A percentile compares a stretch with the other conserved stretches of the same genome.
Evolutionary conservation across 306 rosid genomes (phyloP).

Genomic region (Prunus davidiana): DNA sequence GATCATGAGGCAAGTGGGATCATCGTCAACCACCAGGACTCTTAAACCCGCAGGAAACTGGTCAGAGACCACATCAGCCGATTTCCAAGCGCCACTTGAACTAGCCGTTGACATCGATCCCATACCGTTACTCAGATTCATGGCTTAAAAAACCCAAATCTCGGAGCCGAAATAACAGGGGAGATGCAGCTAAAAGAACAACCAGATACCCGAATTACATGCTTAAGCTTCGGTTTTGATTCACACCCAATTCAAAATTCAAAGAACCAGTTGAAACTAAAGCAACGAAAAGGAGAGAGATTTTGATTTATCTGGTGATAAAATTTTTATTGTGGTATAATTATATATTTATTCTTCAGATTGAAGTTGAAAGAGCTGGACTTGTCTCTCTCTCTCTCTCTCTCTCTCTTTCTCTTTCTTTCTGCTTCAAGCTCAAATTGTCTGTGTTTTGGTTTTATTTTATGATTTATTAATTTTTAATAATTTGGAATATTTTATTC

Average conservation of each 20-base stretch:
- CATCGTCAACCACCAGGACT: conserved; percentile 94
- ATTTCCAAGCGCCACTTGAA: conserved; percentile 43
- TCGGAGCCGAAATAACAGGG: conserved; percentile 7
- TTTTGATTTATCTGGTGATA: conserved; percentile 13
- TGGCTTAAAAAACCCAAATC: conserved; percentile 42
- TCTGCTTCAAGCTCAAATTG: conserved; percentile 49
- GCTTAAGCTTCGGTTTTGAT: conserved; percentile 20
- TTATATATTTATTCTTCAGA: conserved; percentile 21
- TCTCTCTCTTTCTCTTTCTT: not conserved
- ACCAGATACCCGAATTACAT: conserved; percentile 30
- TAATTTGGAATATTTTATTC: conserved; percentile 29
- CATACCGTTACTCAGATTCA: conserved; percentile 64
- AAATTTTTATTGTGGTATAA: not conserved
- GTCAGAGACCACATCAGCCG: conserved; percentile 66
- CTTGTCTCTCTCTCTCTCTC: conserved; percentile 22
- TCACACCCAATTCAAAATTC: conserved; percentile 35
- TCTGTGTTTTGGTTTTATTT: conserved; percentile 17
- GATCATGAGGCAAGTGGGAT: conserved; percentile 95
- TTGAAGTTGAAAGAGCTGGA: conserved; percentile 38
- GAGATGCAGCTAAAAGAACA: not conserved
- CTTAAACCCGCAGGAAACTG: conserved; percentile 91
- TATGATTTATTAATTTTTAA: not conserved
- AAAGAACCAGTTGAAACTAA: conserved; percentile 26
- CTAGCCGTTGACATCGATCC: conserved; percentile 75
- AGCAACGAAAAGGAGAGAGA: conserved; percentile 26